Percentiles rank a stretch among this genome's conserved stretches.
phyloP scores from a whole-genome alignment of 495 filamentous ascomycete genomes.

The Penicillium flavigenum region DNA sequence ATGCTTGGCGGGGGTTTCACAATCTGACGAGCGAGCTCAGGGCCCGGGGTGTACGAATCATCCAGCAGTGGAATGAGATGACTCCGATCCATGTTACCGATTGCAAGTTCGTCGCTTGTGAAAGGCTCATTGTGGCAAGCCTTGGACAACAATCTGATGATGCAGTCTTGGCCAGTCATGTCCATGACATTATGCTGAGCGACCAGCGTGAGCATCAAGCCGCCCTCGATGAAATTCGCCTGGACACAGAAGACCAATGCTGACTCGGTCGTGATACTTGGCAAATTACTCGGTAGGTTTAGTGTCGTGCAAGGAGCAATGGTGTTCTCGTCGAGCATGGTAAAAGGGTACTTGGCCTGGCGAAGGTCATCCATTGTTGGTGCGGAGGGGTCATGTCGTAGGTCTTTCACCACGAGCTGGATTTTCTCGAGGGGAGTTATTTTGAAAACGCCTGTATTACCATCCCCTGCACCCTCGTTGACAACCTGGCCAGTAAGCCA shows the following conservation, averaged over 20 bases:
- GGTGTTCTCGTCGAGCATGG: constrained; percentile 52
- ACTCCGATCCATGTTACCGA: constrained; percentile 46
- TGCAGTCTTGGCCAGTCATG: constrained; percentile 50
- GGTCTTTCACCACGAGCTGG: constrained; percentile 48
- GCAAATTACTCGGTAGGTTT: constrained; percentile 19
- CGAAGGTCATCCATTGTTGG: constrained; percentile 45
- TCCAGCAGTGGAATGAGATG: constrained; percentile 45
- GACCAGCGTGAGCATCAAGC: constrained; percentile 48
- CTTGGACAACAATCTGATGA: constrained; percentile 54
- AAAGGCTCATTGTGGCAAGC: constrained; percentile 49
- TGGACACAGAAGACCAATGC: constrained; percentile 52
- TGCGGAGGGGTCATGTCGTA: constrained; percentile 32
- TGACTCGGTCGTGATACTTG: constrained; percentile 22
- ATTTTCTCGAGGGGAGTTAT: constrained; percentile 35
- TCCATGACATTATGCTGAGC: constrained; percentile 54
- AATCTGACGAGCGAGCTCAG: constrained; percentile 35
- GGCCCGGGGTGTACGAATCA: constrained; percentile 30
- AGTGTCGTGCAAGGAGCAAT: constrained; percentile 51
- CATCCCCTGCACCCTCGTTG: constrained; percentile 35
- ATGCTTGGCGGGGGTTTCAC: constrained; percentile 18
- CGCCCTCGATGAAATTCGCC: constrained; percentile 51
- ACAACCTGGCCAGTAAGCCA: constrained; percentile 57
- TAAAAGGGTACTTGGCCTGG: constrained; percentile 45
- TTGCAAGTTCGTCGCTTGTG: constrained; percentile 41
- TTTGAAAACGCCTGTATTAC: constrained; percentile 41